Base-by-base conservation (phyloP, 768 basidiomycete species). In the Daedaleopsis nitida region DNA sequence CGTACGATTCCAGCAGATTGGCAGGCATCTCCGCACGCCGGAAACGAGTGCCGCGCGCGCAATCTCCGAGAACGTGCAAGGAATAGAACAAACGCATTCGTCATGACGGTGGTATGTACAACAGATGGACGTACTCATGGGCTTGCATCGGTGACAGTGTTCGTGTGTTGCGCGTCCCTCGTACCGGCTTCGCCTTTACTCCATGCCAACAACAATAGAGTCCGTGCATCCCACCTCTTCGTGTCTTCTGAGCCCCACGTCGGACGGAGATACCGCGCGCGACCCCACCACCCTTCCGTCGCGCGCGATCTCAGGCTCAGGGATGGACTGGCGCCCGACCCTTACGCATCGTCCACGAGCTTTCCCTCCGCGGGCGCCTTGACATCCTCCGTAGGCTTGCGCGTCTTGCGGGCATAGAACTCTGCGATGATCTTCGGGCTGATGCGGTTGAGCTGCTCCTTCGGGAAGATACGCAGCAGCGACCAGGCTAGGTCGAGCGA, bases 401-500 rank as follows among this genome's bases (percentile, higher is more conserved):
- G 88, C 53, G 80, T 82, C 79, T 96, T 95, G 70, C 94, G 89
- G 48, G 84, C 89, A 70, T 97, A 97, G 75, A 90, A 97, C 77
- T 97, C 95, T 63, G 84, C 85, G 70, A 97, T 89, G 72, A 97
- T 96, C 87, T 94, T 94, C 70, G 95, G 95, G 73, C 87, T 94
- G 81, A 98, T 96, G 70, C 96, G 92, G 81, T 98, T 98, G 66
- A 98, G 84, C 76, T 94, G 92, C 78, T 98, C 96, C 77, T 96
- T 95, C 62, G 97, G 97, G 92, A 98, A 99, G 73, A 96, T 96
- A 67, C 97, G 90, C 67, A 99, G 83, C 55, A 99, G 77, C 23
- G 90, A 89, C 97, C 97, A 99, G 21, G 95, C 97, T 57, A 98
- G 82, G 77, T 99, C 97, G 47, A 99, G 85, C 53, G 94, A 96